A percentile compares a stretch with the other conserved stretches of the same genome.
Evolutionary conservation across 1,284 basidiomycete species (phyloP).

Genomic region (Pseudozyma pruni): DNA sequence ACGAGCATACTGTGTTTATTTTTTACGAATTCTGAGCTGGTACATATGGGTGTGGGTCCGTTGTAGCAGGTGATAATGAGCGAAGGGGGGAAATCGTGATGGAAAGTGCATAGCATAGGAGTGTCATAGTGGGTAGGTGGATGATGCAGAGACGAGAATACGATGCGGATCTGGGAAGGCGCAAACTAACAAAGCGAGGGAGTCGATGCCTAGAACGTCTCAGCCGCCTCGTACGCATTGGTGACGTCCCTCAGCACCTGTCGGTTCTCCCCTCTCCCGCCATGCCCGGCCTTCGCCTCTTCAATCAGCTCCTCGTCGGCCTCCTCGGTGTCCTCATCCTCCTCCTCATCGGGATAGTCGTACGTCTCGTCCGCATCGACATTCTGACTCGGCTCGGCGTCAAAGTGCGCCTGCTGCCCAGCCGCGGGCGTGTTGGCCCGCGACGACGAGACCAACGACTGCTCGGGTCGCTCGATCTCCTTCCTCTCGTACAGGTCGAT

Average conservation of each 20-base stretch:
- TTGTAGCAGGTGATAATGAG: background rate
- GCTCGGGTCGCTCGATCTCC: conserved; percentile 47
- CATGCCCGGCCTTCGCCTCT: conserved; percentile 4
- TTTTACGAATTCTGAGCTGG: no score
- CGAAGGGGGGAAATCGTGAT: background rate
- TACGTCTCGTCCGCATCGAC: conserved; percentile 24
- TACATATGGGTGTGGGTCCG: no score
- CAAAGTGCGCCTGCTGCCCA: conserved; percentile 21
- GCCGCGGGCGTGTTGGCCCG: conserved; percentile 31
- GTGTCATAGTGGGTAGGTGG: no score
- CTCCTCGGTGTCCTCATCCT: background rate
- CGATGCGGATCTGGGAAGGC: no score
- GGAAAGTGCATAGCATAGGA: background rate
- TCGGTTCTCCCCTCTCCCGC: conserved; percentile 17
- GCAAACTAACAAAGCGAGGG: no score
- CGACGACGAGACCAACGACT: conserved; percentile 32
- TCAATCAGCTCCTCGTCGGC: conserved; percentile 12
- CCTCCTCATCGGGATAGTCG: conserved; percentile 18
- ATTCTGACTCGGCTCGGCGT: conserved; percentile 26
- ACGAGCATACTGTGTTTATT: no score
- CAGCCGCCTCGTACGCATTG: conserved; percentile 37
- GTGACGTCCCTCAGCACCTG: conserved; percentile 44
- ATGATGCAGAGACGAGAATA: no score
- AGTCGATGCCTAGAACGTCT: conserved; percentile 26
- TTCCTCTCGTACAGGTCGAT: conserved; percentile 56